Conservation (phyloP, 306 rosid species). For the Fragaria nilgerrensis region DNA sequence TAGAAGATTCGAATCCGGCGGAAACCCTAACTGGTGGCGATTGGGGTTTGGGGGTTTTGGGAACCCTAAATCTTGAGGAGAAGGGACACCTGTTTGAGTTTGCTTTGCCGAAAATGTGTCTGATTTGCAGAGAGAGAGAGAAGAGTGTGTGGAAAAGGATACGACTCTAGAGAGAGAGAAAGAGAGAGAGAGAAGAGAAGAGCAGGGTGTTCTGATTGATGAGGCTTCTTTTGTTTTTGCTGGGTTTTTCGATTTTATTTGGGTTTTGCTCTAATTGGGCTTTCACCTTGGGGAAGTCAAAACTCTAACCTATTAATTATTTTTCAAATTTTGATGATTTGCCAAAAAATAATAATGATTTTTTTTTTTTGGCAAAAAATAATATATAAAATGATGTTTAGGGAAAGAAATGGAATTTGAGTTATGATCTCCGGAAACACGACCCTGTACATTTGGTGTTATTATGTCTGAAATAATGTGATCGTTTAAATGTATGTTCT, state of each 20-base stretch:
- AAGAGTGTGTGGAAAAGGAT: constrained; percentile 21
- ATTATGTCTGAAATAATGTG: too few species aligned
- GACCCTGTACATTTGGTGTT: not conserved
- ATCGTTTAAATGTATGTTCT: not conserved
- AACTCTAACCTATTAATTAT: too few species aligned
- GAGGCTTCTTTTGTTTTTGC: not conserved
- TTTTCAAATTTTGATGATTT: too few species aligned
- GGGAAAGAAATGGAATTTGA: not conserved
- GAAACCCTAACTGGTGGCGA: constrained; percentile 13
- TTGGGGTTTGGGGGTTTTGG: constrained; percentile 18
- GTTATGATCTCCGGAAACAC: not conserved
- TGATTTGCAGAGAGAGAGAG: constrained; percentile 12
- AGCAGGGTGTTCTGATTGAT: not conserved
- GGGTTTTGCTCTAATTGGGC: not conserved
- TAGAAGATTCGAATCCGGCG: constrained; percentile 15
- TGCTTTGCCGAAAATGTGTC: constrained; percentile 16
- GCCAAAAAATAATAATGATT: too few species aligned
- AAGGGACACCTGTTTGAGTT: constrained; percentile 21
- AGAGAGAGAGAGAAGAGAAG: not conserved
- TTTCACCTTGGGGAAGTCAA: not conserved
- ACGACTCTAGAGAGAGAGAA: constrained; percentile 8
- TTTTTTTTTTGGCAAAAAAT: too few species aligned
- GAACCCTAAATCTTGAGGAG: constrained; percentile 32
- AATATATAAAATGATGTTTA: too few species aligned
- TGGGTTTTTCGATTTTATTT: constrained; percentile 1